A percentile compares a stretch with the other conserved stretches of the same genome.
phyloP scores from a whole-genome alignment of 2,329 filamentous ascomycete genomes.

The Diaporthe sp. region DNA sequence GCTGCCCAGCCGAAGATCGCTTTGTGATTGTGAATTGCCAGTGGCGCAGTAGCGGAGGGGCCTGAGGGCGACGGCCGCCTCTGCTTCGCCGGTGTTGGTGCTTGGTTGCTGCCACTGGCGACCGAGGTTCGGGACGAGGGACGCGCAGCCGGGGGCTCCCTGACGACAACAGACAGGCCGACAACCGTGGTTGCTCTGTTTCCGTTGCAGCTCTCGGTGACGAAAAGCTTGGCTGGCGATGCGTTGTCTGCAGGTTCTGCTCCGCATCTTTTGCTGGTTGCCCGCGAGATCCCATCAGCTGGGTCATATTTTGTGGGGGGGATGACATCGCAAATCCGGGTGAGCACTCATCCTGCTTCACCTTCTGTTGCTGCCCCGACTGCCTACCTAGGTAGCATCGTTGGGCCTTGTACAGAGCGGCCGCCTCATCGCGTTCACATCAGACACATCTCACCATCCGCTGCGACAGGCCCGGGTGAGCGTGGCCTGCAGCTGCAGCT shows the following conservation, averaged over 20 bases:
- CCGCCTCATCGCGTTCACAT: constrained; percentile 25
- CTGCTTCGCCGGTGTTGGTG: background rate
- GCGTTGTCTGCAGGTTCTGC: constrained; percentile 25
- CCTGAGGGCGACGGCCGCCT: constrained; percentile 21
- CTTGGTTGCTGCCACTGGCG: background rate
- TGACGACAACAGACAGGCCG: background rate
- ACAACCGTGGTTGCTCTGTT: background rate
- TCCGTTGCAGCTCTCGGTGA: constrained; percentile 7
- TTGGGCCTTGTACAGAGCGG: background rate
- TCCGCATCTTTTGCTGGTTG: constrained; percentile 16
- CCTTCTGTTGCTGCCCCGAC: background rate
- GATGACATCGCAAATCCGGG: constrained; percentile 6
- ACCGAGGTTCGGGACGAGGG: background rate
- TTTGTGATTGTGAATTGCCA: constrained; percentile 31
- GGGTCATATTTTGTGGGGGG: constrained; percentile 14
- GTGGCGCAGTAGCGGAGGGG: constrained; percentile 32
- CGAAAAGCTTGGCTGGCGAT: constrained; percentile 26
- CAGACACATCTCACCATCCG: constrained; percentile 12
- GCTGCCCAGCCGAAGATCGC: constrained; percentile 35
- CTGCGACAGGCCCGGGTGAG: constrained; percentile 26
- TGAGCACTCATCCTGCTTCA: constrained; percentile 4
- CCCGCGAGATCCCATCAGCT: constrained; percentile 5
- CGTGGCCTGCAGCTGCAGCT: constrained; percentile 12
- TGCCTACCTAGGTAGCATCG: background rate
- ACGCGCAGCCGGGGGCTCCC: constrained; percentile 1